Percentiles rank a stretch among this genome's conserved stretches.
Evolutionary conservation across 2,329 filamentous ascomycete genomes (phyloP).

Genomic region (Sporothrix luriei): DNA sequence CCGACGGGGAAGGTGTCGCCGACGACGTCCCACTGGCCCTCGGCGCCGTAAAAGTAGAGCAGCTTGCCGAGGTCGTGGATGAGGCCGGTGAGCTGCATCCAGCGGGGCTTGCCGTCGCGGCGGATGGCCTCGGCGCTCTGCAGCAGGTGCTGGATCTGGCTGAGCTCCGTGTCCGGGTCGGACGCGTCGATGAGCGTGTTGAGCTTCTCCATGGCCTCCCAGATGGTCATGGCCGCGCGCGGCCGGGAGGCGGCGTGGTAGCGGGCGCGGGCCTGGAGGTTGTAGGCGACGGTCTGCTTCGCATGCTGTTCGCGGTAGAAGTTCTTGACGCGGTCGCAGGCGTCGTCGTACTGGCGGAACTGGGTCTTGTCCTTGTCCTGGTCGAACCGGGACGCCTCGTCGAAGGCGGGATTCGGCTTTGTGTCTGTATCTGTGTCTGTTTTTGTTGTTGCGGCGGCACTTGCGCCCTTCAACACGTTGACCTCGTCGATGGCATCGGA

Average conservation of each 20-base stretch:
- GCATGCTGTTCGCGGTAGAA: slow-evolving; percentile 77
- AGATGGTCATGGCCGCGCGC: slow-evolving; percentile 76
- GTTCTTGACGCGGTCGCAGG: slow-evolving; percentile 80
- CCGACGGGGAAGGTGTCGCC: slow-evolving; percentile 83
- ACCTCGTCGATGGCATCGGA: slow-evolving; percentile 45
- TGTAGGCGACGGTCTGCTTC: slow-evolving; percentile 80
- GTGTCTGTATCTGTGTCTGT: too few relatives aligned
- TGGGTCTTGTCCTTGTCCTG: slow-evolving; percentile 42
- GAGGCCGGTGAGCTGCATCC: slow-evolving; percentile 78
- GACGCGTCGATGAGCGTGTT: slow-evolving; percentile 89
- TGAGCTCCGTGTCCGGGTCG: slow-evolving; percentile 84
- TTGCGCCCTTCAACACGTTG: slow-evolving; percentile 42
- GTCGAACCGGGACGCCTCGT: slow-evolving; percentile 41
- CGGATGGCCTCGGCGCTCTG: slow-evolving; percentile 89
- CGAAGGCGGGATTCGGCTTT: slow-evolving; percentile 31
- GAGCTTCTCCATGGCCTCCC: slow-evolving; percentile 90
- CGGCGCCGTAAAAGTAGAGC: slow-evolving; percentile 77
- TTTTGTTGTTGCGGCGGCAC: too few relatives aligned
- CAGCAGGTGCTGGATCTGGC: slow-evolving; percentile 86
- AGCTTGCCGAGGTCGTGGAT: slow-evolving; percentile 82
- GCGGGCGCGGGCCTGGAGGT: slow-evolving; percentile 73
- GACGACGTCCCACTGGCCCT: slow-evolving; percentile 91
- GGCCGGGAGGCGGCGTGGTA: slow-evolving; percentile 66
- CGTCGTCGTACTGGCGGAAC: slow-evolving; percentile 73
- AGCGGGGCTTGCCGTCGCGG: slow-evolving; percentile 77